These are phyloP conservation scores for Coleophoma eucalyptorum DNA, from an alignment of 2,329 filamentous ascomycete species.

Conservation along the genomic window DNA sequence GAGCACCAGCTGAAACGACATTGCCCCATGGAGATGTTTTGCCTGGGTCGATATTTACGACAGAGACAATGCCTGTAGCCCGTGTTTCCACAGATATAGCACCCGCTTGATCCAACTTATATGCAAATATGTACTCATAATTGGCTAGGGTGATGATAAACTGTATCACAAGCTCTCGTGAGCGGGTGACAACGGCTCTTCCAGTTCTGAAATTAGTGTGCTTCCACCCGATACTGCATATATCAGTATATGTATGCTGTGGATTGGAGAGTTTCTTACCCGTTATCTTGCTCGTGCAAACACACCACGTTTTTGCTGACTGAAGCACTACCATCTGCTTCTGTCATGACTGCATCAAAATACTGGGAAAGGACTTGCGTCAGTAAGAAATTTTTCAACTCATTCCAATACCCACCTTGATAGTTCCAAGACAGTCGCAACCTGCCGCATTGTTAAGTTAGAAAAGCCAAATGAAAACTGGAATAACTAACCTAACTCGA, in stretches of 20 bases:
- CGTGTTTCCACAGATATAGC: conserved; percentile 58
- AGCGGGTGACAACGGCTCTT: conserved; percentile 55
- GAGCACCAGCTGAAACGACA: conserved; percentile 55
- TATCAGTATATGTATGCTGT: not conserved
- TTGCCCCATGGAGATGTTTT: conserved; percentile 52
- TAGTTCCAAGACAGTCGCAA: conserved; percentile 62
- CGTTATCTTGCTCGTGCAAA: conserved; percentile 65
- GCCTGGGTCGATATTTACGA: conserved; percentile 50
- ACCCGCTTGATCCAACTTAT: conserved; percentile 59
- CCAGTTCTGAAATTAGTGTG: conserved; percentile 65
- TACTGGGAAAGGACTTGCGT: conserved; percentile 36
- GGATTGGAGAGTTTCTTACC: conserved; percentile 22
- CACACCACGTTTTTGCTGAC: conserved; percentile 58
- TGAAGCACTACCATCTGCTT: conserved; percentile 49
- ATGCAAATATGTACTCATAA: conserved; percentile 67
- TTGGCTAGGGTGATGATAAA: conserved; percentile 66
- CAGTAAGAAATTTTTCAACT: not conserved
- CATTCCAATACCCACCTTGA: conserved; percentile 35
- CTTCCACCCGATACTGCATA: conserved; percentile 55
- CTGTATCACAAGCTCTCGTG: conserved; percentile 60
- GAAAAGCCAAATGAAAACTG: too few relatives aligned
- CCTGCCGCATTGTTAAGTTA: too few relatives aligned
- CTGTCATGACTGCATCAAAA: conserved; percentile 51
- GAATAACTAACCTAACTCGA: conserved; percentile 44
- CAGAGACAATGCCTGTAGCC: conserved; percentile 59